phyloP scores from a whole-genome alignment of 2,329 filamentous ascomycete species.

The Sporothrix variecibatus region DNA sequence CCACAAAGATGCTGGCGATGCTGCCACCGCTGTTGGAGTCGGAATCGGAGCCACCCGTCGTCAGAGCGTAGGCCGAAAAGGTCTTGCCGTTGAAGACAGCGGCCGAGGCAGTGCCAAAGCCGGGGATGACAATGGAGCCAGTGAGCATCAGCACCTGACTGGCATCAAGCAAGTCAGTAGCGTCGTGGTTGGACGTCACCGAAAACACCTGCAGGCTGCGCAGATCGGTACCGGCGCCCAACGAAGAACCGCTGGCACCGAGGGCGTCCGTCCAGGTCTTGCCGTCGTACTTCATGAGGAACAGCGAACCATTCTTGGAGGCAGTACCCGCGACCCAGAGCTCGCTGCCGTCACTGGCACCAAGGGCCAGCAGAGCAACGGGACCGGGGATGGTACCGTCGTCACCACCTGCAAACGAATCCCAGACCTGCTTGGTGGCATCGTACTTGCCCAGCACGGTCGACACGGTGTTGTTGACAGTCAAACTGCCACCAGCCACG shows the following conservation, averaged over 20 bases:
- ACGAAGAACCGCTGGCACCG: conserved; percentile 60
- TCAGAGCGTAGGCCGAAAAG: conserved; percentile 78
- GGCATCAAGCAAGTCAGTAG: conserved; percentile 63
- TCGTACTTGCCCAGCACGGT: conserved; percentile 75
- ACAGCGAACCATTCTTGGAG: conserved; percentile 64
- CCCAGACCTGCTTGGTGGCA: conserved; percentile 66
- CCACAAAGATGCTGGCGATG: conserved; percentile 79
- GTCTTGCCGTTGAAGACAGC: conserved; percentile 83
- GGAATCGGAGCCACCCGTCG: conserved; percentile 46
- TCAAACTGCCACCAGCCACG: conserved; percentile 76
- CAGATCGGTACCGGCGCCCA: conserved; percentile 68
- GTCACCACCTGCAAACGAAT: conserved; percentile 60
- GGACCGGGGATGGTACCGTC: conserved; percentile 68
- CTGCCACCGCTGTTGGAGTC: conserved; percentile 66
- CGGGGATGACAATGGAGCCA: conserved; percentile 75
- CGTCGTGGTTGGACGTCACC: conserved; percentile 66
- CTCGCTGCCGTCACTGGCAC: conserved; percentile 68
- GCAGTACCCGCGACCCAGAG: conserved; percentile 78
- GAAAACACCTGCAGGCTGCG: conserved; percentile 80
- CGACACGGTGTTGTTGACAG: conserved; percentile 60
- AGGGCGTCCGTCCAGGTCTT: conserved; percentile 56
- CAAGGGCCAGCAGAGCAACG: conserved; percentile 73
- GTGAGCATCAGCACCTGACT: conserved; percentile 77
- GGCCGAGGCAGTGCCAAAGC: conserved; percentile 79
- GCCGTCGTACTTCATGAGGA: conserved; percentile 81